phyloP scores from a whole-genome alignment of 148 eudicot species.

The Persicaria tinctoria region DNA sequence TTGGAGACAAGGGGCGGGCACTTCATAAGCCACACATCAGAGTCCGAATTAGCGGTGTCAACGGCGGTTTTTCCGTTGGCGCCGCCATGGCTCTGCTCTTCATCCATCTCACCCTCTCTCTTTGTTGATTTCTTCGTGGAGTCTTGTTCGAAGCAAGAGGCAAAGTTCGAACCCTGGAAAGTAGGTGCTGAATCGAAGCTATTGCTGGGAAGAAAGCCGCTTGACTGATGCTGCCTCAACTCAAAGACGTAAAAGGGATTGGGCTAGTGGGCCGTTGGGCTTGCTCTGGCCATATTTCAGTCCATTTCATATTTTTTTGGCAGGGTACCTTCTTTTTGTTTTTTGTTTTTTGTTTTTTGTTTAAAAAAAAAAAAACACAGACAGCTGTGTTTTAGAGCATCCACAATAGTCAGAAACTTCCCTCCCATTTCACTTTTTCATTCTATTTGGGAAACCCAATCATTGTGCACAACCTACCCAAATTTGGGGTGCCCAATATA shows the following conservation, averaged over 20 bases:
- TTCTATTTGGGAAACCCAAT: too few relatives aligned
- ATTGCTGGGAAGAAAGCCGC: background rate
- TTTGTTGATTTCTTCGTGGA: background rate
- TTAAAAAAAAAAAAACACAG: too few relatives aligned
- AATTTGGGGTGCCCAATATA: too few relatives aligned
- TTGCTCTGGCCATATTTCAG: background rate
- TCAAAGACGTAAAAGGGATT: background rate
- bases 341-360: too few relatives aligned
- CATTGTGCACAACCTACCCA: too few relatives aligned
- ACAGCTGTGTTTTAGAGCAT: too few relatives aligned
- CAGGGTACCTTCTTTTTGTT: too few relatives aligned
- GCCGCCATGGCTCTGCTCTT: constrained; percentile 37
- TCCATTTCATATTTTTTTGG: background rate
- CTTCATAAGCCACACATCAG: constrained; percentile 91
- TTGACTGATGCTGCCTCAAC: background rate
- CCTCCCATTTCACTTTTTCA: too few relatives aligned
- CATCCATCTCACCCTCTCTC: constrained; percentile 41
- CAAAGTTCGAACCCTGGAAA: constrained; percentile 6
- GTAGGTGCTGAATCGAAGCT: constrained; percentile 8
- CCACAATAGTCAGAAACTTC: too few relatives aligned
- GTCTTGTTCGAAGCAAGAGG: constrained; percentile 4
- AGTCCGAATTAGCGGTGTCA: constrained; percentile 53
- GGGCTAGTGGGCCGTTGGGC: background rate
- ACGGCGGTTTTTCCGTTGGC: constrained; percentile 20
- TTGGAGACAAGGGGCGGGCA: constrained; percentile 68